Evolutionary conservation across 2,329 filamentous ascomycete species (phyloP), one percentile per base, ranked within the genome.

Genomic region (Curvularia verruculosa): DNA sequence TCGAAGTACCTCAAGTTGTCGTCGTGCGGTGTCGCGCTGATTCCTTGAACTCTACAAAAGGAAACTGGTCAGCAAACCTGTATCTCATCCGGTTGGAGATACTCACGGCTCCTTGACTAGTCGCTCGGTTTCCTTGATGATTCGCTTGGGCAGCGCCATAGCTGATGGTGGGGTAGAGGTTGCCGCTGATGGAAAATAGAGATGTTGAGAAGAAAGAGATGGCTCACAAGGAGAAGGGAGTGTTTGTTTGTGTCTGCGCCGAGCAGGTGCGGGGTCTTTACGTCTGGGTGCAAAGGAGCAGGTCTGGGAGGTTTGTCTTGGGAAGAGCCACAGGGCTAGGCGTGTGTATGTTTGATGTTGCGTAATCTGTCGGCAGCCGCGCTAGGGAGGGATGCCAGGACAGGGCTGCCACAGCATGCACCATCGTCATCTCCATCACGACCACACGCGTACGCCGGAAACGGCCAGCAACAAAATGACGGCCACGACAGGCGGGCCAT

Each of bases 1-100:
- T 99, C 96, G 72, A 99, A 99, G 80, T 99, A 99, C 68, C 95
- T 87, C 56, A 98, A 86, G 79, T 99, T 99, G 71, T 99, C 95
- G 71, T 97, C 92, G 77, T 98, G 95, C 47, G 96, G 96, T 50
- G 96, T 84, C 48, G 95, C 95, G 72, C 91, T 96, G 80, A 99
- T 99, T 60, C 95, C 95, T 28, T 94, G 92, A 29, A 99, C 95
- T 63, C 93, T 97, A 72, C 47, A 53, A 60, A 29, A 52, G 31
- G 48, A 52, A 12, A 13, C 39, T 7, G 1, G 34, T 65, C 46
- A 65, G 60, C 19, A 13, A 26, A 36, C 41, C 37, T n/a, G 46
- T 21, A 39, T 15, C 23, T 7, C 13, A 18, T 36, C 4, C 3
- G 6, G 12, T 28, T 31, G 44, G 48, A 56, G 39, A 55, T 43